Percentiles rank a stretch among this genome's conserved stretches.
phyloP scores from a whole-genome alignment of 1,139 yeast genomes.

The Meyerozyma guilliermondii region DNA sequence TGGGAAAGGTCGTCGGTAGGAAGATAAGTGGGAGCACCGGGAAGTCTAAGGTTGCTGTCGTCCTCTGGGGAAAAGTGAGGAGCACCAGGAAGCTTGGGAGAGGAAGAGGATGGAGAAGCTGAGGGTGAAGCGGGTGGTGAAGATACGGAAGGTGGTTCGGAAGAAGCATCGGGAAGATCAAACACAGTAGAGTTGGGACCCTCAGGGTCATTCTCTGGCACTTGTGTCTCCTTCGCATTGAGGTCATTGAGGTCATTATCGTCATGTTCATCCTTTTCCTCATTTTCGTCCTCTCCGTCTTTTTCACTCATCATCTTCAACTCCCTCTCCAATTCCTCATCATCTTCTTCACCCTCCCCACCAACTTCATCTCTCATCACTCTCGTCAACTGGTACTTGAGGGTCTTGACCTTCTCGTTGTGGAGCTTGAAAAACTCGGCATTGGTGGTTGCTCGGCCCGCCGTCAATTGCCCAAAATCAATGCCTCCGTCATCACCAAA shows the following conservation, averaged over 20 bases:
- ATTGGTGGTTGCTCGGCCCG: constrained; percentile 24
- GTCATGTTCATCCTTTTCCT: neutral
- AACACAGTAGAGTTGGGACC: no score
- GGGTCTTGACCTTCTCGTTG: constrained; percentile 31
- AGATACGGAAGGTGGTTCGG: constrained; percentile 4
- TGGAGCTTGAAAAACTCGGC: constrained; percentile 24
- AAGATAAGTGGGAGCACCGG: constrained; percentile 40
- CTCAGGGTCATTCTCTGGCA: no score
- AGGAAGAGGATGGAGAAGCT: constrained; percentile 10
- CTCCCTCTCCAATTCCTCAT: neutral
- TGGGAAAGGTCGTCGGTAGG: constrained; percentile 37
- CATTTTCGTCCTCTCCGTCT: neutral
- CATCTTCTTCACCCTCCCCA: neutral
- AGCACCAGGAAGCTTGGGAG: constrained; percentile 17
- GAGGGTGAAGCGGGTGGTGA: constrained; percentile 25
- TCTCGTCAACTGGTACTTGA: constrained; percentile 37
- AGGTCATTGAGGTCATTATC: no score
- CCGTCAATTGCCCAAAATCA: constrained; percentile 29
- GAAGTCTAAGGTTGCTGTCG: constrained; percentile 22
- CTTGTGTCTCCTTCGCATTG: no score
- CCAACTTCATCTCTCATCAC: constrained; percentile 34
- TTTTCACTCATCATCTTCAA: neutral
- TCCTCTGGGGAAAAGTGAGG: constrained; percentile 22
- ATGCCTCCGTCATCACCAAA: constrained; percentile 25
- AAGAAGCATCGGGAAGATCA: neutral